Percentiles rank a stretch among this genome's conserved stretches.
These are phyloP conservation scores for Neurospora cerealis DNA, from an alignment of 495 filamentous ascomycete species.

Conservation along the genomic window DNA sequence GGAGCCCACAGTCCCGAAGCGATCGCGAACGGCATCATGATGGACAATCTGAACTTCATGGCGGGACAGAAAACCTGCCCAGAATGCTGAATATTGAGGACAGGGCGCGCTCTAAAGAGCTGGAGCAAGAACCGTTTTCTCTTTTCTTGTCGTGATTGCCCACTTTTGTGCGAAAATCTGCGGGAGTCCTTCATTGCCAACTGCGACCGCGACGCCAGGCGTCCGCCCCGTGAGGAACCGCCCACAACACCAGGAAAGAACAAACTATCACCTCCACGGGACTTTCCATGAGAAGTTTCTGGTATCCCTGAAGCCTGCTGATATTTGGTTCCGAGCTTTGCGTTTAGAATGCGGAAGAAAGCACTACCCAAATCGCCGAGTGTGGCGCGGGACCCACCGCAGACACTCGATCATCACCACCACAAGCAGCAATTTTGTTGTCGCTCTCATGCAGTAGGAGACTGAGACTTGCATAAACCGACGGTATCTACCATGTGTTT, in stretches of 20 bases:
- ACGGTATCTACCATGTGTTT: neutral
- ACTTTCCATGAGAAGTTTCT: no score
- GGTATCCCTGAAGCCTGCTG: neutral
- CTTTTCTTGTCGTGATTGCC: neutral
- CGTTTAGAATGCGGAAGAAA: neutral
- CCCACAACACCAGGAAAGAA: neutral
- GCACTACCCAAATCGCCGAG: neutral
- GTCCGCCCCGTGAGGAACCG: neutral
- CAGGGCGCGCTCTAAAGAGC: neutral
- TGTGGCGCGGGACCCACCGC: neutral
- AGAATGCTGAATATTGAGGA: neutral
- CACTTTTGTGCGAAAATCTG: neutral
- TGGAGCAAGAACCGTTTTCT: neutral
- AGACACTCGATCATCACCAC: neutral
- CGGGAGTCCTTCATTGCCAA: neutral
- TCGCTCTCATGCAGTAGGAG: neutral
- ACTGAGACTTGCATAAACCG: neutral
- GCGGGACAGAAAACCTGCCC: neutral
- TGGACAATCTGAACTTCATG: neutral
- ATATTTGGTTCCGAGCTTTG: neutral
- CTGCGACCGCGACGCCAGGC: neutral
- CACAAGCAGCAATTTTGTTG: neutral
- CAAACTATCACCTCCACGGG: neutral
- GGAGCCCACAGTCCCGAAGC: neutral
- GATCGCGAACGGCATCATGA: neutral